phyloP scores from a whole-genome alignment of 768 basidiomycete species.

The Pulveroboletus sp. region DNA sequence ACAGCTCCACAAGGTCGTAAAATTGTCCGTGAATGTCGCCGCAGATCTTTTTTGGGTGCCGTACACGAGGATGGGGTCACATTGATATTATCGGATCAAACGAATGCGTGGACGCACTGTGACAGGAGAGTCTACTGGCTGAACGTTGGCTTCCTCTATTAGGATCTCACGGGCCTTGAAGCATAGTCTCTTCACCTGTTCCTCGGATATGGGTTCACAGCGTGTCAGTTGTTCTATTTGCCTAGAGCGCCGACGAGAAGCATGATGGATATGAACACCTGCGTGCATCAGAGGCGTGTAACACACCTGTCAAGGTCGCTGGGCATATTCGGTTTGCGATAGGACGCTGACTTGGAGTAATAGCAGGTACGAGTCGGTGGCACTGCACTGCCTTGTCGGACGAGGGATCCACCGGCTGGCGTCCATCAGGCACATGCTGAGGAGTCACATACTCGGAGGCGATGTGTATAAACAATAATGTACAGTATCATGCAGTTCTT shows the following conservation, averaged over 20 bases:
- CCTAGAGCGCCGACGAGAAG: conserved; percentile 41
- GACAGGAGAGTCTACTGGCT: conserved; percentile 92
- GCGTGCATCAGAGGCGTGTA: conserved; percentile 30
- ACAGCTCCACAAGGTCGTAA: conserved; percentile 94
- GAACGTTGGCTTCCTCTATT: conserved; percentile 97
- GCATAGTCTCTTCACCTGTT: conserved; percentile 93
- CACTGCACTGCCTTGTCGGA: conserved; percentile 24
- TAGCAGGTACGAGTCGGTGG: conserved; percentile 23
- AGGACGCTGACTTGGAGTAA: conserved; percentile 31
- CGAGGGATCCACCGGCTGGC: too few relatives aligned
- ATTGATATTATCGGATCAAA: conserved; percentile 7
- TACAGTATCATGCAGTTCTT: conserved; percentile 31
- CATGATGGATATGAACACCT: conserved; percentile 24
- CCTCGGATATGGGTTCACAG: conserved; percentile 94
- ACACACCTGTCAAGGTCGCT: conserved; percentile 59
- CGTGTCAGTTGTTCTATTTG: conserved; percentile 93
- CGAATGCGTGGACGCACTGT: conserved; percentile 57
- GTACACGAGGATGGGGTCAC: conserved; percentile 3
- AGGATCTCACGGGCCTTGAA: conserved; percentile 95
- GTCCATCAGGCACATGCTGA: conserved; percentile 26
- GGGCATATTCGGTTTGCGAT: conserved; percentile 38
- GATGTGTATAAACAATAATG: conserved; percentile 30
- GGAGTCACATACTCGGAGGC: conserved; percentile 11
- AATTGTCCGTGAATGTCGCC: conserved; percentile 99
- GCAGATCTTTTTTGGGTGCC: conserved; percentile 62